Conservation (phyloP, 768 basidiomycete species). For the Boletus subcaerulescens region DNA sequence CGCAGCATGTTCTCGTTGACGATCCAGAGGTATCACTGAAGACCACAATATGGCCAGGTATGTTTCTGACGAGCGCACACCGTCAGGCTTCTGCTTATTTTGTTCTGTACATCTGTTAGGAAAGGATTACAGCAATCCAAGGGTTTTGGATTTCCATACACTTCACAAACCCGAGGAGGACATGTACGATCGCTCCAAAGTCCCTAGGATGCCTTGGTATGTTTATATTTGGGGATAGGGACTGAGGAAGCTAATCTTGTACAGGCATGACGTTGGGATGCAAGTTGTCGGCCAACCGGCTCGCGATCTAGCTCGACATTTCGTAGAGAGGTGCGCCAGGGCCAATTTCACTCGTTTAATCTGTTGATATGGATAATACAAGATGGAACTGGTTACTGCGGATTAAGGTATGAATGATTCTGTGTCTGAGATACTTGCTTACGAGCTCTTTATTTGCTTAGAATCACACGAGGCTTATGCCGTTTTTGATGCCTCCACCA, state of each 20-base stretch:
- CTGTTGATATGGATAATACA: slow-evolving; percentile 7
- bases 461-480: slow-evolving; percentile 93
- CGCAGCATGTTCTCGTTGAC: slow-evolving; percentile 88
- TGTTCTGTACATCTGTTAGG: slow-evolving; percentile 42
- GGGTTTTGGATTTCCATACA: slow-evolving; percentile 79
- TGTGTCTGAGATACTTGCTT: background rate
- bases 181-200: slow-evolving; percentile 88
- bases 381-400: slow-evolving; percentile 95
- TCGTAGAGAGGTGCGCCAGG: slow-evolving; percentile 72
- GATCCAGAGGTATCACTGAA: slow-evolving; percentile 62
- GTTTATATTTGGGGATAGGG: slow-evolving; percentile 15
- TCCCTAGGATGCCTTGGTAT: slow-evolving; percentile 96
- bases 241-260: background rate
- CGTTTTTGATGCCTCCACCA: slow-evolving; percentile 89
- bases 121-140: slow-evolving; percentile 93
- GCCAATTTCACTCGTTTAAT: background rate
- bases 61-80: background rate
- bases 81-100: background rate
- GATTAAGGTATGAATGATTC: slow-evolving; percentile 66
- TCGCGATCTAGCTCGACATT: slow-evolving; percentile 91
- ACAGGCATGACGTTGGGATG: slow-evolving; percentile 94
- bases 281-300: slow-evolving; percentile 97
- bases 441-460: slow-evolving; percentile 26
- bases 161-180: slow-evolving; percentile 91
- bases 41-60: slow-evolving; percentile 86